Base-by-base conservation (phyloP, 306 rosid species). In the Cajanus cajan region DNA sequence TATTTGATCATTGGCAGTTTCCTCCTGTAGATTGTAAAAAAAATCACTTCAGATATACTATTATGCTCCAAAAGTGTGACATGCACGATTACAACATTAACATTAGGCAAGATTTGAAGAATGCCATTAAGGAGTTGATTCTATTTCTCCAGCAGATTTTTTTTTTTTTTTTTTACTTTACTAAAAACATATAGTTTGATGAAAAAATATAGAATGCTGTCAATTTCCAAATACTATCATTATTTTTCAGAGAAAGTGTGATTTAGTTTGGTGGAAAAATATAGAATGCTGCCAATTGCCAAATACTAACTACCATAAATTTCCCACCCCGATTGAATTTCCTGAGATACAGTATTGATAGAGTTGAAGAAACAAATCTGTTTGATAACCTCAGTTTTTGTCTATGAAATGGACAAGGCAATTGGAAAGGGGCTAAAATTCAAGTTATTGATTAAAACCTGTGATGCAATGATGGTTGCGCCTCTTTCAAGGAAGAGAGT, bases 401-500 rank as follows among this genome's bases (percentile, higher is more conserved):
- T 16, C 18, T 2, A 57, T 44, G 51, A 58, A 54, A 78, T 36
- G n/a, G 48, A 40, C 18, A 39, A 55, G 22, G 12, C 18, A 55
- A 41, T 37, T 3, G 33, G n/a, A 54, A 39, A 7, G 39, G 7
- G 57, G 25, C 51, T 55, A 62, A 50, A 79, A 41, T 64, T 54
- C 54, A 54, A 57, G 72, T 14, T 28, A 18, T 45, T 31, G 68
- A 62, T 74, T 43, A 31, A 74, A 74, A 86, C 96, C 91, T 86
- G 88, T 8, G 90, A 89, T 76, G 87, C 96, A 79, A 91, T 81
- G 77, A 91, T 84, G 69, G 74, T 73, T 33, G 94, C 94, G 2
- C 85, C 94, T 52, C 74, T 70, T 62, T 90, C 93, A n/a, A 91
- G 80, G 80, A 88, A 91, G 62, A 91, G 86, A 14, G 96, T 89